Evolutionary conservation across 2,329 filamentous ascomycete genomes (phyloP).

Genomic region (Nigrospora osmanthi): DNA sequence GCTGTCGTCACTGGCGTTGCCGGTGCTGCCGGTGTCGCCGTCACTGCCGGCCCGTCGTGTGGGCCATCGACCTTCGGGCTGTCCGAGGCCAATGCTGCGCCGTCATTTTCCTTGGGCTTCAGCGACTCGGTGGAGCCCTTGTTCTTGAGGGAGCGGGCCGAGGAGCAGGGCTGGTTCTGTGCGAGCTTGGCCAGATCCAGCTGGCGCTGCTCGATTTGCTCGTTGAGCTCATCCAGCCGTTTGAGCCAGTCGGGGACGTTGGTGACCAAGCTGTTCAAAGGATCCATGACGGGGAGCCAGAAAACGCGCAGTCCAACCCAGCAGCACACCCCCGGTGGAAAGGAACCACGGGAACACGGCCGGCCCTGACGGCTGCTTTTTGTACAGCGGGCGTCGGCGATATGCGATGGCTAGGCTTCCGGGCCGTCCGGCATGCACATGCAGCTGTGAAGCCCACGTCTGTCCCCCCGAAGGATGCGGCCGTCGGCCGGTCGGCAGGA

Average conservation of each 20-base stretch:
- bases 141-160: constrained; percentile 36
- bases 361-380: too few relatives aligned
- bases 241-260: constrained; percentile 54
- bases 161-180: constrained; percentile 19
- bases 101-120: constrained; percentile 37
- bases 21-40: neutral
- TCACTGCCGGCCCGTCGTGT: constrained; percentile 3
- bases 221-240: constrained; percentile 51
- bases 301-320: too few relatives aligned
- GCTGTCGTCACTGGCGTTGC: too few relatives aligned
- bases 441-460: too few relatives aligned
- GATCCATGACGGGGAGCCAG: constrained; percentile 38
- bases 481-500: too few relatives aligned
- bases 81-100: constrained; percentile 9
- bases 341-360: too few relatives aligned
- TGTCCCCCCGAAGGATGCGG: too few relatives aligned
- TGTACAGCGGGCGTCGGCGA: too few relatives aligned
- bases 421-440: too few relatives aligned
- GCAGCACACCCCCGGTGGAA: too few relatives aligned
- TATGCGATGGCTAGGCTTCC: too few relatives aligned
- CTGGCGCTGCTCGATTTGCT: constrained; percentile 55
- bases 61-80: constrained; percentile 5
- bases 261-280: constrained; percentile 43
- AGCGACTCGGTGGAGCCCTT: constrained; percentile 47
- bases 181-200: constrained; percentile 46